Evolutionary conservation across 192 early-diverging fungal genomes (phyloP).

Genomic region (Coemansia sp.): DNA sequence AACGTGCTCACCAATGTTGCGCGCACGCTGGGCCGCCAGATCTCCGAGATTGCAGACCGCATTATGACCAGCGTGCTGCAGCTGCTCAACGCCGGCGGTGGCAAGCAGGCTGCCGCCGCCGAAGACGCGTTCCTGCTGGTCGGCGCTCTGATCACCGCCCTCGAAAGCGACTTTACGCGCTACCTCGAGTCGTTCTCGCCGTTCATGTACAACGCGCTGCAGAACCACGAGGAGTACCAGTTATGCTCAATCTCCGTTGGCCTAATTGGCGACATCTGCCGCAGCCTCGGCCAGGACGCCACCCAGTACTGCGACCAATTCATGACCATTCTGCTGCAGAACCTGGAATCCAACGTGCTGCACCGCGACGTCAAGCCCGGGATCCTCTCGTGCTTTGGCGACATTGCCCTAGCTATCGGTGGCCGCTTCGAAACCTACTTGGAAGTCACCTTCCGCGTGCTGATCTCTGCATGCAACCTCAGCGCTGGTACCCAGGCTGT

Average conservation of each 20-base stretch:
- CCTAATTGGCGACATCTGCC: constrained; percentile 96
- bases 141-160: constrained; percentile 74
- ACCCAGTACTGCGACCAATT: constrained; percentile 79
- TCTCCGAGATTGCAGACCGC: constrained; percentile 76
- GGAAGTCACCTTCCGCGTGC: constrained; percentile 79
- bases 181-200: constrained; percentile 88
- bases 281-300: constrained; percentile 68
- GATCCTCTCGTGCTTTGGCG: constrained; percentile 95
- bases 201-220: constrained; percentile 75
- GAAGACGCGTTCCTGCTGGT: constrained; percentile 95
- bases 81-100: constrained; percentile 66
- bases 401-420: constrained; percentile 95
- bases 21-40: constrained; percentile 72
- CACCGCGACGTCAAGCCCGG: constrained; percentile 88
- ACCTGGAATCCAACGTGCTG: constrained; percentile 75
- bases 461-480: constrained; percentile 77
- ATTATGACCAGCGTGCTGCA: constrained; percentile 87
- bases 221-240: constrained; percentile 90
- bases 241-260: constrained; percentile 93
- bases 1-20: constrained; percentile 85
- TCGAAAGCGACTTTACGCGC: constrained; percentile 82
- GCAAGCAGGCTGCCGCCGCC: constrained; percentile 77
- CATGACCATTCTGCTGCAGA: constrained; percentile 79
- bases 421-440: constrained; percentile 80
- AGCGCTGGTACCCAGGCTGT: constrained; percentile 53